Conservation (phyloP, 2,329 filamentous ascomycete species). For the Ophiocordyceps australis region DNA sequence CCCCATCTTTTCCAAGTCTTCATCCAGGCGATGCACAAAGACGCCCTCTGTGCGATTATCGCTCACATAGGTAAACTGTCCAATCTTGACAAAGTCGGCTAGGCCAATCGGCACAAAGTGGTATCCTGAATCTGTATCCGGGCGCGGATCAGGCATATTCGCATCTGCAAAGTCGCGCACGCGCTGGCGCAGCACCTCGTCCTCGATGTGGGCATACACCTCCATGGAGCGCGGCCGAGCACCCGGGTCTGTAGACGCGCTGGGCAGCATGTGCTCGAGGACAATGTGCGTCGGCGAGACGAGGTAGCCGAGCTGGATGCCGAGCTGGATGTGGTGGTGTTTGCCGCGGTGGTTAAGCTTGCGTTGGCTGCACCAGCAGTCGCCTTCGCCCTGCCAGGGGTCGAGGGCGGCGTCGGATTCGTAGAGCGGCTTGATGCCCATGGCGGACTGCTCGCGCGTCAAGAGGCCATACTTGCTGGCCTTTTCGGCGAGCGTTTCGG, state of each 20-base stretch:
- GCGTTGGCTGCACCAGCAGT: constrained; percentile 66
- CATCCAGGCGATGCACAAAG: constrained; percentile 33
- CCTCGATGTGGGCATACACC: constrained; percentile 43
- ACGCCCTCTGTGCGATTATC: constrained; percentile 21
- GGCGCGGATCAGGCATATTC: constrained; percentile 21
- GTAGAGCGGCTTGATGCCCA: neutral
- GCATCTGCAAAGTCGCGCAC: constrained; percentile 22
- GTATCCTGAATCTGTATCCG: constrained; percentile 12
- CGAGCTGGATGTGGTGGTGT: constrained; percentile 43
- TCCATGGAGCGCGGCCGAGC: constrained; percentile 52
- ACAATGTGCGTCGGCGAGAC: constrained; percentile 53
- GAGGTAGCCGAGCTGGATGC: constrained; percentile 36
- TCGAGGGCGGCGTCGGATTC: constrained; percentile 31
- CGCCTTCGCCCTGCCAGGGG: constrained; percentile 60
- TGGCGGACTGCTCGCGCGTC: neutral
- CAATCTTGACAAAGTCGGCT: constrained; percentile 35
- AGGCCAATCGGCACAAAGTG: constrained; percentile 9
- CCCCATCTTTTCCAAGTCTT: constrained; percentile 26
- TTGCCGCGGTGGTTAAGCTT: constrained; percentile 18
- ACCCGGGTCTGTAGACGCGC: constrained; percentile 40
- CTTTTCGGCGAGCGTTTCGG: no score
- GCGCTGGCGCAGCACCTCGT: constrained; percentile 19
- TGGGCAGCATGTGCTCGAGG: constrained; percentile 50
- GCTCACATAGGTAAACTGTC: constrained; percentile 33
- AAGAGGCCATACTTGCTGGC: no score